Percentiles rank a stretch among this genome's conserved stretches.
Evolutionary conservation across 2,329 filamentous ascomycete species (phyloP).

Genomic region (Alternaria consortialis): DNA sequence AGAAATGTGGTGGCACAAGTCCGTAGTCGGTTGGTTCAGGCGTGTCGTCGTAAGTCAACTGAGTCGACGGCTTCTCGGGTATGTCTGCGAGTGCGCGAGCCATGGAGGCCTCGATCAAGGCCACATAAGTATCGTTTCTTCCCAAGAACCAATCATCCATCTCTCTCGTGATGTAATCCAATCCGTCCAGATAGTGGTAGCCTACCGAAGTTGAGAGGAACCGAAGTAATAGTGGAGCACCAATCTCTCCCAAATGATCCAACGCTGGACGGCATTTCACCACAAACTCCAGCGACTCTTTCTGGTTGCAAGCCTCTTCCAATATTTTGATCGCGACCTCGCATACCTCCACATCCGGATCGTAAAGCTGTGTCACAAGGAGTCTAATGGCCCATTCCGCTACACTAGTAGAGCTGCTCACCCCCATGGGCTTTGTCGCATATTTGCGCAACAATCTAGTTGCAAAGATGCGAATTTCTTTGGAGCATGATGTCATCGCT

Average conservation of each 20-base stretch:
- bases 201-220: conserved; percentile 96
- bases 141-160: conserved; percentile 99
- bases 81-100: conserved; percentile 78
- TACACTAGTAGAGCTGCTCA: conserved; percentile 61
- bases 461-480: conserved; percentile 88
- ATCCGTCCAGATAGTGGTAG: conserved; percentile 94
- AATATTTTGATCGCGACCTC: conserved; percentile 96
- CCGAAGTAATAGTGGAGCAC: conserved; percentile 87
- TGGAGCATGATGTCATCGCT: conserved; percentile 88
- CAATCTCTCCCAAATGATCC: conserved; percentile 96
- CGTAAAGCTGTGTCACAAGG: conserved; percentile 97
- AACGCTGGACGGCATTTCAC: conserved; percentile 94
- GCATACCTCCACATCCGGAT: conserved; percentile 96
- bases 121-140: conserved; percentile 94
- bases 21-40: conserved; percentile 61
- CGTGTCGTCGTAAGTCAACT: conserved; percentile 54
- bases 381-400: conserved; percentile 96
- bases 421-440: conserved; percentile 67
- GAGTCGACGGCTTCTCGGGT: conserved; percentile 65
- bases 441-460: conserved; percentile 90
- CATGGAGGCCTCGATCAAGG: conserved; percentile 92
- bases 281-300: conserved; percentile 90
- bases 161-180: conserved; percentile 98
- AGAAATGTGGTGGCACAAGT: conserved; percentile 93
- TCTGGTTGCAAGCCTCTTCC: conserved; percentile 95